phyloP scores from a whole-genome alignment of 2,329 filamentous ascomycete species.

The Ceratocystiopsis minuta region DNA sequence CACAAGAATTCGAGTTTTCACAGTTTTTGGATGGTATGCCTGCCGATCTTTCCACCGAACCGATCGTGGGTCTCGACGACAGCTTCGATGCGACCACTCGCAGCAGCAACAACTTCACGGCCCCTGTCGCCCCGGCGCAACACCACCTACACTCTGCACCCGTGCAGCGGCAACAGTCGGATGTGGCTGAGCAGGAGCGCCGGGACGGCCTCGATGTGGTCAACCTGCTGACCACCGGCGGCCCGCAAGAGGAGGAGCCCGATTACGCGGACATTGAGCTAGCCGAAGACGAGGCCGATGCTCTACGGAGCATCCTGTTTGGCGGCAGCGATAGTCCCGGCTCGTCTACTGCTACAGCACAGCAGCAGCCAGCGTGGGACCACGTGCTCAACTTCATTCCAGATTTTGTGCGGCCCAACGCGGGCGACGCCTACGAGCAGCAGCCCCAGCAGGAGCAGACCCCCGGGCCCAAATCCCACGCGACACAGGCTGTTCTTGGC shows the following conservation, averaged over 20 bases:
- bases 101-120: too few species aligned
- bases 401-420: conserved; percentile 18
- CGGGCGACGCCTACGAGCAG: conserved; percentile 8
- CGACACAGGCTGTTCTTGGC: conserved; percentile 18
- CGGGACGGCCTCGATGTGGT: conserved; percentile 23
- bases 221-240: conserved; percentile 14
- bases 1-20: conserved; percentile 19
- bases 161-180: conserved; percentile 3
- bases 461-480: background rate
- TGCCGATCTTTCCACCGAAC: conserved; percentile 3
- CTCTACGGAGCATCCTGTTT: conserved; percentile 22
- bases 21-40: conserved; percentile 16
- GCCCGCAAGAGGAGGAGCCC: conserved; percentile 9
- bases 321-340: conserved; percentile 7
- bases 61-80: conserved; percentile 1
- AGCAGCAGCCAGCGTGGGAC: conserved; percentile 20
- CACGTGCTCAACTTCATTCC: conserved; percentile 33
- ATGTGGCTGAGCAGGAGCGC: conserved; percentile 18
- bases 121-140: too few species aligned
- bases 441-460: conserved; percentile 3
- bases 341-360: conserved; percentile 3
- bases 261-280: conserved; percentile 10
- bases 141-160: background rate
- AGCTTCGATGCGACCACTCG: background rate
- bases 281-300: conserved; percentile 14